Conservation (phyloP, 106 monocot genomes). For the Acanthochlamys bracteata region DNA sequence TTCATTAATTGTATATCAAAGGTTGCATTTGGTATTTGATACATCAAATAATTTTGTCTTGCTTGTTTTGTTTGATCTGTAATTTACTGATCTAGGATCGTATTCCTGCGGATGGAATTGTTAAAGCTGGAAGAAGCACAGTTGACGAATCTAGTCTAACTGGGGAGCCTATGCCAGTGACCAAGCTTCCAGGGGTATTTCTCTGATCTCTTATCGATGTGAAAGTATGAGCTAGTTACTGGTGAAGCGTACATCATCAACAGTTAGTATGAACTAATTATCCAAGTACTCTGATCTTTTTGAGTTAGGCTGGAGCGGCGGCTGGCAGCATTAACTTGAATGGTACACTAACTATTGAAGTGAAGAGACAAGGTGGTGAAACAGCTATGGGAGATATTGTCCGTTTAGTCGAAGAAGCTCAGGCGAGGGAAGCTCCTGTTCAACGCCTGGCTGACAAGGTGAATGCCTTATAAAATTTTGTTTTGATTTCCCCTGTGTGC, state of each 20-base stretch:
- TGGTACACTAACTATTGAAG: slow-evolving; percentile 89
- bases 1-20: no score
- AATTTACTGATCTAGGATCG: slow-evolving; percentile 58
- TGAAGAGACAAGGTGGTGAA: slow-evolving; percentile 93
- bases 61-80: no score
- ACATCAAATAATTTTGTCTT: no score
- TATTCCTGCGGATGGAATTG: slow-evolving; percentile 94
- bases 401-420: slow-evolving; percentile 97
- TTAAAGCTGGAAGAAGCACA: slow-evolving; percentile 86
- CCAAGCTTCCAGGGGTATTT: slow-evolving; percentile 81
- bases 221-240: no score
- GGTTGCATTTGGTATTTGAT: no score
- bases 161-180: slow-evolving; percentile 92
- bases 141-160: slow-evolving; percentile 99
- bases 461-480: background rate
- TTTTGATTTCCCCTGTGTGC: no score
- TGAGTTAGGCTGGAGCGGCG: slow-evolving; percentile 68
- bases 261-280: no score
- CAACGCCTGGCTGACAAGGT: slow-evolving; percentile 98
- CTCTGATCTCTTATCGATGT: slow-evolving; percentile 5
- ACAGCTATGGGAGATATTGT: slow-evolving; percentile 95
- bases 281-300: background rate
- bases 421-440: slow-evolving; percentile 89
- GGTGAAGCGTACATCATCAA: no score
- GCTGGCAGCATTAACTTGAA: slow-evolving; percentile 97